Conservation (phyloP, 1,284 basidiomycete genomes). For the Ceratobasidium sp. region DNA sequence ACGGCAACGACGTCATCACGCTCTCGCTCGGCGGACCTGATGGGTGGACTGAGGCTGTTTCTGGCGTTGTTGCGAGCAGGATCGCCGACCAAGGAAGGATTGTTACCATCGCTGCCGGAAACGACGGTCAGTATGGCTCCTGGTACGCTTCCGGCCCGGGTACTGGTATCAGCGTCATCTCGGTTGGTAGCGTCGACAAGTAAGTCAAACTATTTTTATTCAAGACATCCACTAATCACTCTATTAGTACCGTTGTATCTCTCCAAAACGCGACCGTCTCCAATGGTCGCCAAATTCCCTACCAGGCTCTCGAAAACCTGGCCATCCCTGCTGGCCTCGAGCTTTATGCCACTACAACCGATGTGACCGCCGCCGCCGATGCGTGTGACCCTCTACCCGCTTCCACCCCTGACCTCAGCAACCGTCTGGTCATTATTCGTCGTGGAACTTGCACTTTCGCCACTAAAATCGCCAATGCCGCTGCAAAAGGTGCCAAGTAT, state of each 20-base stretch:
- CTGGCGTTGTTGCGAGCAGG: constrained; percentile 48
- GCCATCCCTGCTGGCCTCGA: constrained; percentile 27
- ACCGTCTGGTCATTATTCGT: constrained; percentile 57
- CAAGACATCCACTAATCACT: too few relatives aligned
- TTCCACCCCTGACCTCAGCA: constrained; percentile 59
- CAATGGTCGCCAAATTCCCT: constrained; percentile 37
- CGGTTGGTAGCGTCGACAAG: constrained; percentile 41
- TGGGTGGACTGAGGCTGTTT: constrained; percentile 49
- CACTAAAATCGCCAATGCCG: constrained; percentile 56
- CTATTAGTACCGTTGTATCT: background rate
- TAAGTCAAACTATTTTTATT: background rate
- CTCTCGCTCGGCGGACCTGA: constrained; percentile 48
- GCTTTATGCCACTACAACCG: constrained; percentile 45
- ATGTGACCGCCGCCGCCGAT: constrained; percentile 52
- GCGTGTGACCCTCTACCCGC: constrained; percentile 62
- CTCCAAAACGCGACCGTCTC: constrained; percentile 36
- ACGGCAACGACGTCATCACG: constrained; percentile 53
- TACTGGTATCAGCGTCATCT: constrained; percentile 38
- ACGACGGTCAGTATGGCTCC: constrained; percentile 40
- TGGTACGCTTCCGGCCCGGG: constrained; percentile 39
- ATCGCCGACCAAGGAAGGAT: constrained; percentile 49
- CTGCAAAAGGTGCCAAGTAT: constrained; percentile 58
- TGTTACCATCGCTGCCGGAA: constrained; percentile 43
- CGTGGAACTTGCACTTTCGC: constrained; percentile 61
- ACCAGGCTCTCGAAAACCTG: constrained; percentile 41